Evolutionary conservation across 1,284 basidiomycete species (phyloP), one percentile per base, ranked within the genome.

Genomic region (Irpex sp.): DNA sequence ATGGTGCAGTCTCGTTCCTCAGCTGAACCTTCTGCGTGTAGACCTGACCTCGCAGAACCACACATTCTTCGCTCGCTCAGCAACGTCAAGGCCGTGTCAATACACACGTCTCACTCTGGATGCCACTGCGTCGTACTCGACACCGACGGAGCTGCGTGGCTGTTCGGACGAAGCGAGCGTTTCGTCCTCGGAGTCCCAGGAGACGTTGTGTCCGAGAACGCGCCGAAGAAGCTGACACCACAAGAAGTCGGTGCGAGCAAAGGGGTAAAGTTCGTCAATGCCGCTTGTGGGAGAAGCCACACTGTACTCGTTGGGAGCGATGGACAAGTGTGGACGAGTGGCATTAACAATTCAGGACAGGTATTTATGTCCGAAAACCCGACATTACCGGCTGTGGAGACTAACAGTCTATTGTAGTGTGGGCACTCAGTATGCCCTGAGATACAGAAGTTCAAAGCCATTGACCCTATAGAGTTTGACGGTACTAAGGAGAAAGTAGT

Each of bases 51-150:
- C 4, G 82, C 88, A 56, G 85, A 90, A 73, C 94, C 96, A 0
- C 86, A 95, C 74, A 94, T 97, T 71, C 82, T 97, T 47, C 92
- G 96, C 60, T 92, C 93, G 0, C 80, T 98, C 31, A 84, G 87
- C 73, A 94, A 96, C 72, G 82, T 97, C 77, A 86, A 89, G 72
- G 81, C 84, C 21, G 77, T 79, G 15, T 90, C 91, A 26, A 77
- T 95, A 57, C 86, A 94, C 72, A 83, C 91, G 1, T 88, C 88
- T 1, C 91, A 89, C 69, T 81, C 78, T 9, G 87, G 87, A 2
- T 92, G 91, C 70, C 88, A 93, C 69, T 89, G 86, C 66, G 86
- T 95, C 55, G 87, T 81, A 7, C 74, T 96, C 64, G 92, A 93
- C 77, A 75, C 85, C 37, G 80, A 88, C 59, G 95, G 95, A 19